phyloP scores from a whole-genome alignment of 192 early-diverging fungal genomes.

The Funneliformis mosseae region DNA sequence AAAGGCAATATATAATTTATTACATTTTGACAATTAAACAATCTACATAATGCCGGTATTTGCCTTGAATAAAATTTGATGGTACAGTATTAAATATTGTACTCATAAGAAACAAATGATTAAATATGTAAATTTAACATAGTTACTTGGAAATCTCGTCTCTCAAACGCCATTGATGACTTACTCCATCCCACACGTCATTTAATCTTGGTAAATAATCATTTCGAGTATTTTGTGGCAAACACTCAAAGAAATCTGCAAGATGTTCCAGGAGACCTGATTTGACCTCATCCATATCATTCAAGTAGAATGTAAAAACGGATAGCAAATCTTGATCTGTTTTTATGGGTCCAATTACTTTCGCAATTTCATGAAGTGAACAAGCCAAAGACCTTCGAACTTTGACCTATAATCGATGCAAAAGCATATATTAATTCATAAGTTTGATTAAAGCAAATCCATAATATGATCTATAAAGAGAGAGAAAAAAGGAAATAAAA shows the following conservation, averaged over 20 bases:
- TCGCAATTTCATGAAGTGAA: constrained; percentile 61
- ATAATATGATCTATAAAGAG: not conserved
- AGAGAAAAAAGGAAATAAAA: not conserved
- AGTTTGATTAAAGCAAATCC: constrained; percentile 18
- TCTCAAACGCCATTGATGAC: constrained; percentile 68
- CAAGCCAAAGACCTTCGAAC: constrained; percentile 61
- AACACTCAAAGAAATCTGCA: constrained; percentile 63
- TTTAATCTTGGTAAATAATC: constrained; percentile 66
- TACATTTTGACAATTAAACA: constrained; percentile 62
- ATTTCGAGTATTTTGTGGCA: constrained; percentile 61
- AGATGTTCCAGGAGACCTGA: constrained; percentile 69
- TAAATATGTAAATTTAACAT: not conserved
- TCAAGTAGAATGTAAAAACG: constrained; percentile 56
- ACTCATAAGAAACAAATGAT: not conserved
- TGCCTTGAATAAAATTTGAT: constrained; percentile 42
- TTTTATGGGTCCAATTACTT: constrained; percentile 55
- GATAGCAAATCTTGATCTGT: constrained; percentile 56
- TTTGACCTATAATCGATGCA: constrained; percentile 48
- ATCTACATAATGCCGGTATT: constrained; percentile 60
- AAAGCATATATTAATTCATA: constrained; percentile 31
- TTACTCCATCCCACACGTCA: constrained; percentile 68
- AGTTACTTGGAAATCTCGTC: constrained; percentile 60
- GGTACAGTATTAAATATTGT: not conserved
- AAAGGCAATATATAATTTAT: constrained; percentile 69
- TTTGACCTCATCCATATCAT: constrained; percentile 66